Conservation (phyloP, 768 basidiomycete species). For the Crepidotus variabilis region DNA sequence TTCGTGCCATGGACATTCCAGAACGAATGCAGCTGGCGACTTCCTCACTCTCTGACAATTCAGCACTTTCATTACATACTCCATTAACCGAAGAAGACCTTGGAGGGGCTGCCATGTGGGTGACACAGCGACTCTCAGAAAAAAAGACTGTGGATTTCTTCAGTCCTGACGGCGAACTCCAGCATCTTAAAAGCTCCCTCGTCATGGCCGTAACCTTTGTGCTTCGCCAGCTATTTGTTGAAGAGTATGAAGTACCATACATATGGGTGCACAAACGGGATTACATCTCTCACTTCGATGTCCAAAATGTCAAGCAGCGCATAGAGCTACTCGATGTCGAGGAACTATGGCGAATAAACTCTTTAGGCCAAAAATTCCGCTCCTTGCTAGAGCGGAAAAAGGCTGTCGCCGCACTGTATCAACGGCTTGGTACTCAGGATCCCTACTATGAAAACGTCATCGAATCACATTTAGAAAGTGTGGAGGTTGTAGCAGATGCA, state of each 20-base stretch:
- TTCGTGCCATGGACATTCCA: constrained; percentile 86
- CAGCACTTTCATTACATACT: constrained; percentile 57
- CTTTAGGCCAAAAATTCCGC: constrained; percentile 87
- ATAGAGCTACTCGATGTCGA: constrained; percentile 68
- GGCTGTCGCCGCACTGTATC: constrained; percentile 60
- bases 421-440: constrained; percentile 64
- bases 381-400: constrained; percentile 75
- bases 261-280: constrained; percentile 94
- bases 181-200: constrained; percentile 60
- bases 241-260: constrained; percentile 92
- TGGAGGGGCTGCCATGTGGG: constrained; percentile 83
- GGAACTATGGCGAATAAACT: constrained; percentile 90
- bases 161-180: constrained; percentile 55
- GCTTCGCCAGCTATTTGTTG: constrained; percentile 79
- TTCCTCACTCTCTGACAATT: constrained; percentile 70
- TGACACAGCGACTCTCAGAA: constrained; percentile 71
- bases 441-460: constrained; percentile 75
- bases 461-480: constrained; percentile 63
- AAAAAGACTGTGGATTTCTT: constrained; percentile 73
- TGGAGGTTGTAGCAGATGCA: constrained; percentile 88
- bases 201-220: constrained; percentile 77
- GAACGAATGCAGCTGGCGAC: constrained; percentile 93
- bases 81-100: constrained; percentile 71
- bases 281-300: constrained; percentile 81
- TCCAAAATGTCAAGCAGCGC: constrained; percentile 51